Conservation (phyloP, 768 basidiomycete species). For the Lentinula guzmanii region DNA sequence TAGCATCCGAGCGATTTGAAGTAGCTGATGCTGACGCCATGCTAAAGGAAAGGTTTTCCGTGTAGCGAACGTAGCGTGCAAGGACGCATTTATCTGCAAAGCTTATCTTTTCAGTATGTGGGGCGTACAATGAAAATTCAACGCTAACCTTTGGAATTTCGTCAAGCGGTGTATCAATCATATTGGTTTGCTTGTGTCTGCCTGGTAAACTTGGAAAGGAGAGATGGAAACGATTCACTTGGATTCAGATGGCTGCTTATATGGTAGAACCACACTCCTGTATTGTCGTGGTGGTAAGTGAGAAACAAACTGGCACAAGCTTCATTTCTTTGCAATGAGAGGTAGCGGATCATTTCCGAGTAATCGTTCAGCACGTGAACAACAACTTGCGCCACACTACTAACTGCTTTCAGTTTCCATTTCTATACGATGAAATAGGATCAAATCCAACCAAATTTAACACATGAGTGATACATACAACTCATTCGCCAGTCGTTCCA, state of each 20-base stretch:
- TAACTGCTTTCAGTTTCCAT: background rate
- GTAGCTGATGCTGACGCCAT: slow-evolving; percentile 19
- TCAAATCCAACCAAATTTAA: background rate
- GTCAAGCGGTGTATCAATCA: background rate
- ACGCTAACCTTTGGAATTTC: background rate
- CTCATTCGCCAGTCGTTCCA: slow-evolving; percentile 21
- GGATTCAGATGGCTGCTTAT: background rate
- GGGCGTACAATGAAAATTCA: background rate
- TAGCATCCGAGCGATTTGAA: slow-evolving; percentile 16
- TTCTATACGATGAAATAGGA: background rate
- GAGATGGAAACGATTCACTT: too few species aligned
- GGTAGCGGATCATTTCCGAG: background rate
- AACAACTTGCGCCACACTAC: background rate
- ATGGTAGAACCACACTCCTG: background rate
- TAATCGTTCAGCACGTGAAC: background rate
- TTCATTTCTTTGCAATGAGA: background rate
- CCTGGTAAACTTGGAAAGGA: background rate
- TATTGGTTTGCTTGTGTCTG: background rate
- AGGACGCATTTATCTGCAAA: slow-evolving; percentile 8
- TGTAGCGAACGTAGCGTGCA: slow-evolving; percentile 14
- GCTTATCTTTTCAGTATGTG: background rate
- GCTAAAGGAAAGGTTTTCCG: slow-evolving; percentile 16
- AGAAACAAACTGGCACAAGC: background rate
- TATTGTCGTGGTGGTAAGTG: background rate
- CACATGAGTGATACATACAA: background rate